Evolutionary conservation across 352 stramenopile genomes (phyloP), one percentile per base, ranked within the genome.

Genomic region (Phytopythium litorale): DNA sequence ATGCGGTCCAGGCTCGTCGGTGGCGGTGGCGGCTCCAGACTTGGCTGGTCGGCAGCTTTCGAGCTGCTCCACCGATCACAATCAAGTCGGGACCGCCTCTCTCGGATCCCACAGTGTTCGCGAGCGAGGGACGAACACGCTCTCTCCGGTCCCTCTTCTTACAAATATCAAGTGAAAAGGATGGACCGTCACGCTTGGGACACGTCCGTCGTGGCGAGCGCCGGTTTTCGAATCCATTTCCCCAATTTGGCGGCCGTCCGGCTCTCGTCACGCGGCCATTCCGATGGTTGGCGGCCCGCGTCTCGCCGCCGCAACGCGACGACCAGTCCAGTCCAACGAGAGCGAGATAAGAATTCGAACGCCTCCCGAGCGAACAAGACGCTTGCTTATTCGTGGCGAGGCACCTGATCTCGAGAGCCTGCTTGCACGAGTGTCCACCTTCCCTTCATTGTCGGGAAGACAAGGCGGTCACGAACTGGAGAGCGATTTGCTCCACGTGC

Each of bases 101-200:
- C 33, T 13, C 9, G 28, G n/a, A 16, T 43, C 18, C 51, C 51
- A 57, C 51, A 28, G 11, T 57, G 51, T 4, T 13, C 23, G 49
- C 3, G 16, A 32, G 9, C 21, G 21, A 28, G n/a, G 21, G 8
- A 32, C 3, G 21, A 28, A 51, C 45, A 51, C 45, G 45, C 45
- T 51, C 45, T 51, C 45, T 51, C 45, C 51, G 51, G 23, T 32
- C 18, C 19, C n/a, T 18, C 33, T 0, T 0, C 19, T 18, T 49
- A 58, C 53, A 49, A 58, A 58, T 5, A 33, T 2, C 53, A 58
- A 58, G 35, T 49, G 3, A 25, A 58, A 43, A 21, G 7, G 53
- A 58, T 58, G 53, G 33, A 19, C 35, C 53, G 53, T 37, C 35
- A 58, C 35, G 18, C 18, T 48, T 58, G 53, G 21, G 53, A 58